These are phyloP conservation scores for Cichorium intybus DNA, from an alignment of 140 eudicot genomes.

Conservation along the genomic window DNA sequence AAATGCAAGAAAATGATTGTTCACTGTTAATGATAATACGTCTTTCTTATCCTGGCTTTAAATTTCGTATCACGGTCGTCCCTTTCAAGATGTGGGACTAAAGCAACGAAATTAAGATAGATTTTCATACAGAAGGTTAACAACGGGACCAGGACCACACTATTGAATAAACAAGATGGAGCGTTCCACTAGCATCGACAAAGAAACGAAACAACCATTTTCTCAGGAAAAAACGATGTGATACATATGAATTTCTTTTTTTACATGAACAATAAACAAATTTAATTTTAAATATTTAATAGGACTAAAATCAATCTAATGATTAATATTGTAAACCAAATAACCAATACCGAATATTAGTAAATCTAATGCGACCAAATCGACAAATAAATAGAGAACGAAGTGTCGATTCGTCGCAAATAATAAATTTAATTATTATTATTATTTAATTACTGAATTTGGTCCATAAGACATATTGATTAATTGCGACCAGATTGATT, in stretches of 20 bases:
- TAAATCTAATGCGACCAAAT: too few relatives aligned
- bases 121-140: background rate
- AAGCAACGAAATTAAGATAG: background rate
- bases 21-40: background rate
- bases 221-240: background rate
- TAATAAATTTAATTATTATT: too few relatives aligned
- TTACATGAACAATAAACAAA: background rate
- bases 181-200: background rate
- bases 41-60: conserved; percentile 5
- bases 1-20: background rate
- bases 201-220: background rate
- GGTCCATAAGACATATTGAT: too few relatives aligned
- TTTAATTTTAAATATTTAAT: background rate
- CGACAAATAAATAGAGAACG: too few relatives aligned
- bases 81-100: background rate
- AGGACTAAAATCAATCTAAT: too few relatives aligned
- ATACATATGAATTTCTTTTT: background rate
- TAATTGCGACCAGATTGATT: too few relatives aligned
- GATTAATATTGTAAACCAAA: too few relatives aligned
- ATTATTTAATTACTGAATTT: too few relatives aligned
- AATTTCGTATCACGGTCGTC: background rate
- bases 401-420: too few relatives aligned
- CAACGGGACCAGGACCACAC: background rate
- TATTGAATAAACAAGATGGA: background rate
- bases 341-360: too few relatives aligned